Percentiles rank a stretch among this genome's conserved stretches.
phyloP scores from a whole-genome alignment of 2,329 filamentous ascomycete genomes.

The Thielaviopsis euricoi region DNA sequence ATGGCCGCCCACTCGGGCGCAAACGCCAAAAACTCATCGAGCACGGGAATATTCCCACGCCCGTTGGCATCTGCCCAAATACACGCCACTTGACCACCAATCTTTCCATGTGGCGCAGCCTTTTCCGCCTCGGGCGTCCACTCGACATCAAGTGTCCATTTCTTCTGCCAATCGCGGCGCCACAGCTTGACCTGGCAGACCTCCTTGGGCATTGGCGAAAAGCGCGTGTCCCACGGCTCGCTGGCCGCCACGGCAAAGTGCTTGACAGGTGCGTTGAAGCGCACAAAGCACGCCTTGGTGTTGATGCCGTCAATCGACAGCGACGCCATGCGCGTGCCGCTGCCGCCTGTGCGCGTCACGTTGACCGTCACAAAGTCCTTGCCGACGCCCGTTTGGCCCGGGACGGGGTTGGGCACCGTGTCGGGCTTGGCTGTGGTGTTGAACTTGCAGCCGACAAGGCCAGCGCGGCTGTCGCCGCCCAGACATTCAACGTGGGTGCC shows the following conservation, averaged over 20 bases:
- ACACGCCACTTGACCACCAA: conserved; percentile 57
- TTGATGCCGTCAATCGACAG: conserved; percentile 56
- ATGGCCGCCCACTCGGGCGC: conserved; percentile 66
- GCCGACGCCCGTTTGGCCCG: conserved; percentile 27
- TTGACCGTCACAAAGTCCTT: conserved; percentile 39
- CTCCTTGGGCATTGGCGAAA: conserved; percentile 45
- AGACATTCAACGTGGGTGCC: conserved; percentile 43
- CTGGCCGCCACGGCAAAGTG: conserved; percentile 48
- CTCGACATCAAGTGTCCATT: conserved; percentile 59
- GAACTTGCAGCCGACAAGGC: conserved; percentile 54
- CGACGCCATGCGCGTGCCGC: conserved; percentile 29
- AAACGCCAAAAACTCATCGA: conserved; percentile 64
- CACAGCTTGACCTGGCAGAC: conserved; percentile 59
- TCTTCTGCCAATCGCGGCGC: conserved; percentile 61
- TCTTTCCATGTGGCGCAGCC: neutral
- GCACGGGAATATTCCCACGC: conserved; percentile 56
- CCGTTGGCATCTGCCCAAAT: conserved; percentile 77
- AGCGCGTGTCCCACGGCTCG: conserved; percentile 42
- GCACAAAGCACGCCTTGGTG: conserved; percentile 61
- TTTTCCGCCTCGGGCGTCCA: conserved; percentile 31
- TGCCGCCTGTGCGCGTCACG: conserved; percentile 24
- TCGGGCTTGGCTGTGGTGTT: conserved; percentile 25
- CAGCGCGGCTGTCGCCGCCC: conserved; percentile 25
- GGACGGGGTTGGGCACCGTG: conserved; percentile 18
- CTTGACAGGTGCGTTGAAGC: conserved; percentile 51